A percentile compares a stretch with the other conserved stretches of the same genome.
phyloP scores from a whole-genome alignment of 306 rosid species.

The Citrullus mucosospermus region DNA sequence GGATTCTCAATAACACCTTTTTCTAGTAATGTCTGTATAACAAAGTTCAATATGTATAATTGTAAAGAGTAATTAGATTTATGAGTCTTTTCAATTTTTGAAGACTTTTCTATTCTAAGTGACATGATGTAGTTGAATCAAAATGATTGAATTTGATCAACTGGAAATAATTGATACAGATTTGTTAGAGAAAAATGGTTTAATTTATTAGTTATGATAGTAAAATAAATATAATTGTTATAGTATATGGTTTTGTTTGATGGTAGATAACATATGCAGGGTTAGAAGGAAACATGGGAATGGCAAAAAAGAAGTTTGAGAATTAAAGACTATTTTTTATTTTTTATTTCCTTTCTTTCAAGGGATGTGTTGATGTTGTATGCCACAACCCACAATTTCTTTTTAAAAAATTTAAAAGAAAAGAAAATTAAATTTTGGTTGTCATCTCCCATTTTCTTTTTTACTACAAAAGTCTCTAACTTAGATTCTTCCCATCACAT shows the following conservation, averaged over 20 bases:
- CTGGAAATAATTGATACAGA: not conserved
- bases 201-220: not conserved
- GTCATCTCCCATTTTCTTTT: not conserved
- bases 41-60: too few species aligned
- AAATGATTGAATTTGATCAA: not conserved
- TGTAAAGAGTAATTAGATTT: too few species aligned
- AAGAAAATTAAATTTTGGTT: not conserved
- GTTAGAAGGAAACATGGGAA: not conserved
- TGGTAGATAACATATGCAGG: not conserved
- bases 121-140: not conserved
- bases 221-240: not conserved
- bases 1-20: too few species aligned
- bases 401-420: too few species aligned
- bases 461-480: not conserved
- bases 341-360: not conserved
- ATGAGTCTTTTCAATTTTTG: not conserved
- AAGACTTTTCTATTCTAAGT: not conserved
- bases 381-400: not conserved
- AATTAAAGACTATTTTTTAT: not conserved
- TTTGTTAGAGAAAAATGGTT: not conserved
- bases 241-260: not conserved
- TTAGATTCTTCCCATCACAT: not conserved
- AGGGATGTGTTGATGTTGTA: slow-evolving; percentile 1
- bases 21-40: too few species aligned
- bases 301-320: not conserved